Percentiles rank a stretch among this genome's conserved stretches.
These are phyloP conservation scores for Coffea humblotiana DNA, from an alignment of 305 asterid genomes.

Conservation along the genomic window DNA sequence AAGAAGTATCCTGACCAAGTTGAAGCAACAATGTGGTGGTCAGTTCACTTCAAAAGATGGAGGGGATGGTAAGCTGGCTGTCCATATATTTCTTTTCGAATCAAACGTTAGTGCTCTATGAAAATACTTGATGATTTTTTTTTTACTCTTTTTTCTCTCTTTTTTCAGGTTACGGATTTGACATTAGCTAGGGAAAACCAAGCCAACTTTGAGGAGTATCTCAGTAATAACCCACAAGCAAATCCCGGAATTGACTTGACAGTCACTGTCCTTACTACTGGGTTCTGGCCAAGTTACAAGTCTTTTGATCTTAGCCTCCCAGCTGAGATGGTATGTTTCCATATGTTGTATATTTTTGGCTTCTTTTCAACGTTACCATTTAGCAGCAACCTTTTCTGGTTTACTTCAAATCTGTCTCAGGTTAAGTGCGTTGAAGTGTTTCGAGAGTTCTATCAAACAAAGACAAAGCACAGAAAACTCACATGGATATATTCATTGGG, in stretches of 20 bases:
- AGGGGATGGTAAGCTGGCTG: conserved; percentile 89
- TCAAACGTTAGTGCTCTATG: neutral
- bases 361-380: neutral
- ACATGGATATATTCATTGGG: conserved; percentile 97
- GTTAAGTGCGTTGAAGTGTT: conserved; percentile 93
- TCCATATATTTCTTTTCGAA: neutral
- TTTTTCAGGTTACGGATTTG: conserved; percentile 85
- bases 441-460: conserved; percentile 90
- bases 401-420: conserved; percentile 36
- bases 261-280: conserved; percentile 92
- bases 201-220: conserved; percentile 81
- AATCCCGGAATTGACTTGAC: conserved; percentile 93
- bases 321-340: conserved; percentile 71
- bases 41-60: conserved; percentile 98
- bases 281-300: conserved; percentile 99
- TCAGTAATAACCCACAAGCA: conserved; percentile 54
- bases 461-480: conserved; percentile 91
- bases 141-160: conserved; percentile 9
- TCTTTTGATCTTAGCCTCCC: conserved; percentile 95
- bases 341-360: neutral
- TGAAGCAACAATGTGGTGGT: conserved; percentile 98
- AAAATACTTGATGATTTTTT: neutral
- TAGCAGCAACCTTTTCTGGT: conserved; percentile 15
- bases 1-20: conserved; percentile 84
- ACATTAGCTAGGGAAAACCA: conserved; percentile 96